Conservation (phyloP, 2,329 filamentous ascomycete species). For the Aureobasidium namibiae region DNA sequence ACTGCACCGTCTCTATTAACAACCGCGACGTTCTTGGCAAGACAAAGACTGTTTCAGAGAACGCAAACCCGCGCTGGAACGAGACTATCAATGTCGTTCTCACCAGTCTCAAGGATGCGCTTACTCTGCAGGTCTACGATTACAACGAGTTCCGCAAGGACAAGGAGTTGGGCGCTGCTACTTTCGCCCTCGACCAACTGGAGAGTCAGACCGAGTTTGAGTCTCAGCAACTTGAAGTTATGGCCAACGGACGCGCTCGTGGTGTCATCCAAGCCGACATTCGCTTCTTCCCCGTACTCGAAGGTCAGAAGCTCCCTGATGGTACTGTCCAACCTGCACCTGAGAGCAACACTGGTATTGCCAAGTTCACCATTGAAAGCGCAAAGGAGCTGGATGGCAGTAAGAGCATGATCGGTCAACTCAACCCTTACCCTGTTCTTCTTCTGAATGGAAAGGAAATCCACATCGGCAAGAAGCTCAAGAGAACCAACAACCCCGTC, state of each 20-base stretch:
- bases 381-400: conserved; percentile 90
- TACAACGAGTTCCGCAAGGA: conserved; percentile 96
- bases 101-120: conserved; percentile 77
- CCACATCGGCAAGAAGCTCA: conserved; percentile 82
- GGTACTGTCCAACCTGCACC: conserved; percentile 74
- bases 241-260: conserved; percentile 73
- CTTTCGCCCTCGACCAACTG: conserved; percentile 75
- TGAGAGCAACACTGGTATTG: conserved; percentile 87
- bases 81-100: conserved; percentile 95
- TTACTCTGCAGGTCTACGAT: conserved; percentile 81
- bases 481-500: conserved; percentile 94
- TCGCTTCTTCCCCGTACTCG: conserved; percentile 89
- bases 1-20: conserved; percentile 77
- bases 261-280: conserved; percentile 75
- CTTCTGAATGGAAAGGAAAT: conserved; percentile 89
- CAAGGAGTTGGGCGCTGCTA: conserved; percentile 83
- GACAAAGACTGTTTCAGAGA: conserved; percentile 83
- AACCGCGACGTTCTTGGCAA: conserved; percentile 70
- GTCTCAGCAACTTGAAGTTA: conserved; percentile 76
- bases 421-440: conserved; percentile 84
- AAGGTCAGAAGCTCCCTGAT: conserved; percentile 61
- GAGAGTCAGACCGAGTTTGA: conserved; percentile 71
- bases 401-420: conserved; percentile 82
- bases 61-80: conserved; percentile 83
- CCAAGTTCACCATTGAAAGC: conserved; percentile 87